phyloP scores from a whole-genome alignment of 352 stramenopile genomes.

The Phytophthora megakarya region DNA sequence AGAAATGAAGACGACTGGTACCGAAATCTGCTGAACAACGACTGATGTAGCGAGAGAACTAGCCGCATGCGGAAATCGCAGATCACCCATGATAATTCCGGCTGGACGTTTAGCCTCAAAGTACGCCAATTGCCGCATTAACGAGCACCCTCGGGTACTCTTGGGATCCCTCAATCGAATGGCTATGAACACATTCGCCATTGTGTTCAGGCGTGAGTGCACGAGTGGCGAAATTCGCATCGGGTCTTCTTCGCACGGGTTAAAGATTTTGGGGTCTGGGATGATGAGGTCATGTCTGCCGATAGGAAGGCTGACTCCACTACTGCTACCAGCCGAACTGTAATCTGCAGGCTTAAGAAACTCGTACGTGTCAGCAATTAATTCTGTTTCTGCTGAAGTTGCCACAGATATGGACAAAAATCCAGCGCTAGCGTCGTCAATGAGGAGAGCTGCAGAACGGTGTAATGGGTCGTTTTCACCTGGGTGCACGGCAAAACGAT shows the following conservation, averaged over 20 bases:
- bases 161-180: constrained; percentile 28
- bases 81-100: constrained; percentile 60
- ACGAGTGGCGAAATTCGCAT: constrained; percentile 27
- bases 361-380: constrained; percentile 47
- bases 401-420: constrained; percentile 63
- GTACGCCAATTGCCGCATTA: constrained; percentile 49
- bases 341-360: constrained; percentile 41
- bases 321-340: constrained; percentile 16
- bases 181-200: constrained; percentile 37
- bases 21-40: constrained; percentile 29
- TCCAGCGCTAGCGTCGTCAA: constrained; percentile 48
- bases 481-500: constrained; percentile 55
- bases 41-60: constrained; percentile 24
- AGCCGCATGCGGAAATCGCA: constrained; percentile 24
- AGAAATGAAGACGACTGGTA: constrained; percentile 63
- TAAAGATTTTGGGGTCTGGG: constrained; percentile 28
- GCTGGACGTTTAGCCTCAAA: constrained; percentile 39
- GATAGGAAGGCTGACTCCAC: constrained; percentile 40
- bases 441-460: constrained; percentile 44
- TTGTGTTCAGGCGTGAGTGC: constrained; percentile 15
- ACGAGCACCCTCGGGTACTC: constrained; percentile 35
- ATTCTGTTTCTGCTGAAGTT: constrained; percentile 37
- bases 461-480: constrained; percentile 40
- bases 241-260: constrained; percentile 42
- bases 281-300: constrained; percentile 50